Percentiles rank a stretch among this genome's conserved stretches.
phyloP scores from a whole-genome alignment of 352 stramenopile genomes.

The Pythium pectinolyticum region DNA sequence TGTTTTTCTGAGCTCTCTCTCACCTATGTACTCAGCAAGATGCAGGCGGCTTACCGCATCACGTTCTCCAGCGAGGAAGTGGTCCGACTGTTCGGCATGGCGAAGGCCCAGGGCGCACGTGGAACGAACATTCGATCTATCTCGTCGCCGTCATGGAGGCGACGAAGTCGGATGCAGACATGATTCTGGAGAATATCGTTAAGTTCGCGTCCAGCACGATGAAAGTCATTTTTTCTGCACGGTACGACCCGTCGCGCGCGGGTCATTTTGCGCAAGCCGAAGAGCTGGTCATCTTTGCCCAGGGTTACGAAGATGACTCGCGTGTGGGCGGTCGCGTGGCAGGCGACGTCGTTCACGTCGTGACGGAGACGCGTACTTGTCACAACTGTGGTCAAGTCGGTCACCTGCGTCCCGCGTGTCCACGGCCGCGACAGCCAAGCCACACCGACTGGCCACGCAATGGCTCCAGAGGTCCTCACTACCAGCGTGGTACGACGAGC shows the following conservation, averaged over 20 bases:
- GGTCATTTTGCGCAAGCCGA: constrained; percentile 14
- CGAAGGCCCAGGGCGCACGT: neutral
- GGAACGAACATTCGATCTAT: constrained; percentile 15
- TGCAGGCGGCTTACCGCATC: constrained; percentile 3
- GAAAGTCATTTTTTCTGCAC: neutral
- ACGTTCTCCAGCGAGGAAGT: neutral
- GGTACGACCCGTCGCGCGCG: neutral
- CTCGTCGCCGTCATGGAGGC: constrained; percentile 8
- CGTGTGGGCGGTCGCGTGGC: neutral
- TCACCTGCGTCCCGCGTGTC: too few species aligned
- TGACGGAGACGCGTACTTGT: neutral
- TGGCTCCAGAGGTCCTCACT: too few species aligned
- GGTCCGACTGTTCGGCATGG: neutral
- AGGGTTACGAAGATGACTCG: neutral
- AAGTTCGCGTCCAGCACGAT: constrained; percentile 9
- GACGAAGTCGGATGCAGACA: neutral
- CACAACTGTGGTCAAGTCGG: constrained; percentile 4
- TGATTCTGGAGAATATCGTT: constrained; percentile 15
- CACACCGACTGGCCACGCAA: too few species aligned
- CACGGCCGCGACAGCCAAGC: too few species aligned
- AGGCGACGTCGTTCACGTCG: neutral
- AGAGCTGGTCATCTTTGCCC: constrained; percentile 10
- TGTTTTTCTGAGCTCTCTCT: neutral
- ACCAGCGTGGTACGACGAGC: too few species aligned
- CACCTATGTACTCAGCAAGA: neutral